Base-by-base conservation (phyloP, 2,329 filamentous ascomycete species). In the Penicillium sp. region DNA sequence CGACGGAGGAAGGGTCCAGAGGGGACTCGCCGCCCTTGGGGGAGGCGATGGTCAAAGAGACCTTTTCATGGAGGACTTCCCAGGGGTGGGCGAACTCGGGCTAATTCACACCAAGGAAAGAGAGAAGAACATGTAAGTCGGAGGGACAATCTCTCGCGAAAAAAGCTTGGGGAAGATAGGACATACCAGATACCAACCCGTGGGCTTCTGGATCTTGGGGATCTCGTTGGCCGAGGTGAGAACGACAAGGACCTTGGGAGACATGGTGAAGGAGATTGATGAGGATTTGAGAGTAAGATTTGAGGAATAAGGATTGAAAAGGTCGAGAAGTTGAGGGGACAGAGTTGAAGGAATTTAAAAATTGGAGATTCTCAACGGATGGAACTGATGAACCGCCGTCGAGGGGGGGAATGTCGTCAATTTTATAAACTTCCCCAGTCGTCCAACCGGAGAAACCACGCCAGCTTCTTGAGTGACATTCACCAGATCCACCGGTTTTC, bases 141-240 rank as follows among this genome's bases (percentile, higher is more conserved):
- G 13, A 6, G 29, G 11, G 4, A 11, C 11, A 3, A 32, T 32
- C 29, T 11, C 4, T 2, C 13, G 18, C n/a, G 37, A 32, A n/a
- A 27, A 1, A 18, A 18, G 18, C 18, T 18, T 18, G 18, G 18
- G 18, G 18, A 18, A 18, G 18, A 18, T 18, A 28, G 36, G 29
- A 32, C 59, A 42, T 71, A 84, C 81, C 59, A 88, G 71, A 63
- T 81, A 88, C 85, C 85, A 88, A 54, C 85, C 85, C 0, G 84
- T 87, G 8, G 77, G 76, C 46, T 71, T 67, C 53, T 67, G 65
- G 39, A 63, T 66, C 57, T 64, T 59, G 44, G 70, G 71, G 44
- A 77, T 66, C 51, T 70, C 66, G 54, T 67, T 66, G 65, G 79
- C 75, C 51, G 83, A 88, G 55, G 82, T 86, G 52, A 88, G 79